Base-by-base conservation (phyloP, 805 yeast genomes). In the Candida vartiovaarae region DNA sequence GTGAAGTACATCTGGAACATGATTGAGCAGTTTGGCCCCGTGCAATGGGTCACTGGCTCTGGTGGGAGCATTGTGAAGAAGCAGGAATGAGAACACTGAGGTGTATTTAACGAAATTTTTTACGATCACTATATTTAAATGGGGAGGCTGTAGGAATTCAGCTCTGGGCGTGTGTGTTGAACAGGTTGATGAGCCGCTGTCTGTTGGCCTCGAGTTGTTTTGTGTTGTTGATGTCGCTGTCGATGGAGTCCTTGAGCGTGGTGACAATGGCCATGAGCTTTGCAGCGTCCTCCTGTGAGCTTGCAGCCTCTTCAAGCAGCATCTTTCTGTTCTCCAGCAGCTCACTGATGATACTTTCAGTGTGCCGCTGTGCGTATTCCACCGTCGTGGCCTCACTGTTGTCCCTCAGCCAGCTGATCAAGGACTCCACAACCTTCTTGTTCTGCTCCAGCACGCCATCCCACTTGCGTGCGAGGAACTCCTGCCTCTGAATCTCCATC, bases 401-500 rank as follows among this genome's bases (percentile, higher is more conserved):
- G 10, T 40, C 47, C 27, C 36, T 43, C 23, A 47, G 37, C 51
- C 48, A 50, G 10, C 35, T 43, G 7, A 27, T 29, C 7, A 49
- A 24, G 3, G 45, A 39, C 4, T 52, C 51, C 20, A 67, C 36
- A 23, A 66, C 38, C 4, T 57, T 58, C 37, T 59, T 48, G 39
- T 64, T 61, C 45, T 58, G 59, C 4, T 50, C 50, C 5, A 67
- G 41, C 0, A 61, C 30, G 0, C 29, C 29, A 31, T 62, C 59
- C 55, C 60, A 64, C 27, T 54, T 57, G 15, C 50, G 44, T 3
- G 56, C 43, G 3, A 62, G 10, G 40, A 47, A 62, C 33, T 65
- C 67, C 43, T 66, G 63, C 40, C 65, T 53, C 32, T 68, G 67
- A 5, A 66, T 49, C 33, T 58, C 59, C 30, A 63, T 43, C 20